Evolutionary conservation across 768 basidiomycete species (phyloP), one percentile per base, ranked within the genome.

Genomic region (Dictyophora rubrovolvata): DNA sequence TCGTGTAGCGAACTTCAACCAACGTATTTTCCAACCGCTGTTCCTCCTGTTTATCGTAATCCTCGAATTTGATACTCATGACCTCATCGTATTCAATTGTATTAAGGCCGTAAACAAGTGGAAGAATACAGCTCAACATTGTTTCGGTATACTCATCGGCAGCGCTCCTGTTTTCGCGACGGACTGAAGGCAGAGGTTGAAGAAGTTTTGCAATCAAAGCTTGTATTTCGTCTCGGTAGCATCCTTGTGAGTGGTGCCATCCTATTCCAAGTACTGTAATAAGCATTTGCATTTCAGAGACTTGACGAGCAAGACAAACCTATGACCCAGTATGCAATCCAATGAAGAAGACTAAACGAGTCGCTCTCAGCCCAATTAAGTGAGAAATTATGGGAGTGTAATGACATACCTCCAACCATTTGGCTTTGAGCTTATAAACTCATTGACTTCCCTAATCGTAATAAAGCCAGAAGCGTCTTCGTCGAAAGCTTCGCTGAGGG

Each of bases 401-500:
- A 48, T 6, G 3, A 59, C 64, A 14, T 54, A 69, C 69, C 67
- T 73, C 71, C 71, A 73, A 5, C 48, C 22, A 18, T 5, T 10
- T 1, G 69, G 72, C 7, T 64, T 58, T 20, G 63, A 55, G 1
- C 55, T 48, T 6, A 69, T 70, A 50, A 73, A 71, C 0, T 49
- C 53, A 54, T 73, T 73, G 17, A 71, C 66, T 54, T 73, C 71
- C 1, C 58, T 36, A n/a, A 72, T 65, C 1, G 68, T 69, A 55
- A 69, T 66, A 53, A 68, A 72, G 2, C 72, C 71, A 0, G 69
- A 71, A 1, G 67, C 66, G 53, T 73, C 70, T 23, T 70, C 67
- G 55, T 73, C 72, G 51, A 73, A 64, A 12, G 69, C 70, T 52
- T 72, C 72, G 52, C 64, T 50, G 21, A 70, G 68, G 1, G 63